Percentiles rank a stretch among this genome's conserved stretches.
These are phyloP conservation scores for Haberlea rhodopensis DNA, from an alignment of 257 asterid genomes.

Conservation along the genomic window DNA sequence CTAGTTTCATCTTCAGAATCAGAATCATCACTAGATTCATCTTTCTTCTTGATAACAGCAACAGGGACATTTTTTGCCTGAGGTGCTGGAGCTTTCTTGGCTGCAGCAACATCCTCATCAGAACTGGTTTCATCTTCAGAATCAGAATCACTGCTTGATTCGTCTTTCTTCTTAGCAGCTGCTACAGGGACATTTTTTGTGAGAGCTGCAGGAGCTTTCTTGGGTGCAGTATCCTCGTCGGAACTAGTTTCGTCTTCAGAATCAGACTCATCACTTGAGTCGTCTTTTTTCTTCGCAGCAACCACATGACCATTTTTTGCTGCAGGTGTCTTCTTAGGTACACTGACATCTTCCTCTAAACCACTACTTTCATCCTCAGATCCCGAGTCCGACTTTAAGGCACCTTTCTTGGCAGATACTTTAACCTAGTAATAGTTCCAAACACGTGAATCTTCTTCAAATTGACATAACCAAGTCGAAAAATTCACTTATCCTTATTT, in stretches of 20 bases:
- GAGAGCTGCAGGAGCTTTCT: constrained; percentile 26
- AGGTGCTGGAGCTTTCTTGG: constrained; percentile 24
- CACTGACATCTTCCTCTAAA: constrained; percentile 21
- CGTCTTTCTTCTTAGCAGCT: constrained; percentile 21
- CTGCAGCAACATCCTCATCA: constrained; percentile 26
- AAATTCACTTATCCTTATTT: background rate
- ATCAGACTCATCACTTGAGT: constrained; percentile 37
- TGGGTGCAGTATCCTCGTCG: constrained; percentile 33
- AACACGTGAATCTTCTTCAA: no score
- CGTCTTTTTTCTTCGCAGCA: constrained; percentile 32
- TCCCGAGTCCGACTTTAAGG: background rate
- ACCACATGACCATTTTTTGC: constrained; percentile 30
- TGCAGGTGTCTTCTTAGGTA: constrained; percentile 24
- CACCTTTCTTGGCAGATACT: constrained; percentile 12
- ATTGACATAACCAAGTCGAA: background rate
- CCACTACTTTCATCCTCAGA: constrained; percentile 14
- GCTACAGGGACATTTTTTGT: constrained; percentile 29
- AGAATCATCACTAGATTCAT: no score
- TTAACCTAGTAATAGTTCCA: constrained; percentile 25
- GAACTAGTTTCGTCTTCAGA: constrained; percentile 37
- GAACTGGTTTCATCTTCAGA: constrained; percentile 35
- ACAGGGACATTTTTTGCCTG: constrained; percentile 22
- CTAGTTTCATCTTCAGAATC: no score
- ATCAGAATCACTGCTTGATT: constrained; percentile 30
- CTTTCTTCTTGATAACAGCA: background rate